These are phyloP conservation scores for Sporobolus alterniflorus DNA, from an alignment of 202 grass and related monocot genomes.

Conservation along the genomic window DNA sequence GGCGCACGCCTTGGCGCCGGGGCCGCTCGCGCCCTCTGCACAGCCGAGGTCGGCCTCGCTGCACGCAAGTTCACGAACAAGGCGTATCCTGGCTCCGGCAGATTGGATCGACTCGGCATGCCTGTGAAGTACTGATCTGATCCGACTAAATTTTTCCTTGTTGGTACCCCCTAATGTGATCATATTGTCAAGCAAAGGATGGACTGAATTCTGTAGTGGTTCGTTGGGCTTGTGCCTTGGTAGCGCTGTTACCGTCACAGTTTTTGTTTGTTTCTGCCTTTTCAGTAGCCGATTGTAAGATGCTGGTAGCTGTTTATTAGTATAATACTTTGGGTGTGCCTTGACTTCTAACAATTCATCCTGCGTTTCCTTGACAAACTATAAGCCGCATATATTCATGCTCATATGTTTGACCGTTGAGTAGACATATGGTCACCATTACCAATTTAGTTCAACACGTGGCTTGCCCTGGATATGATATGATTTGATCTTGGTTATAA, in stretches of 20 bases:
- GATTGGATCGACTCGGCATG: slow-evolving; percentile 76
- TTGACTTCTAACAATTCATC: slow-evolving; percentile 25
- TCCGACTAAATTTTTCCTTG: neutral
- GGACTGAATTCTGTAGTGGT: slow-evolving; percentile 8
- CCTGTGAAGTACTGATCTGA: slow-evolving; percentile 57
- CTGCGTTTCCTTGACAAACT: neutral
- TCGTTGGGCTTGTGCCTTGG: neutral
- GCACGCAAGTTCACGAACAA: slow-evolving; percentile 76
- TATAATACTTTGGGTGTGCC: slow-evolving; percentile 21
- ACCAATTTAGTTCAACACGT: neutral
- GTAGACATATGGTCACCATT: neutral
- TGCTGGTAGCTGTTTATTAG: slow-evolving; percentile 27
- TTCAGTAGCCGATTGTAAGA: slow-evolving; percentile 40
- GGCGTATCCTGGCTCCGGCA: slow-evolving; percentile 78
- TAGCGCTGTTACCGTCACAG: slow-evolving; percentile 28
- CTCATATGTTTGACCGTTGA: neutral
- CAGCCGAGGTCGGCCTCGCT: slow-evolving; percentile 45
- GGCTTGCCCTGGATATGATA: no score
- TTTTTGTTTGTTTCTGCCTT: slow-evolving; percentile 36
- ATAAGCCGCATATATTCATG: neutral
- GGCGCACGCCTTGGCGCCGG: slow-evolving; percentile 32
- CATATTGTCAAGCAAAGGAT: neutral
- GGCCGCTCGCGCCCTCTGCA: neutral
- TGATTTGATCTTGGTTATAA: neutral
- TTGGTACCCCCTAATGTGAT: neutral